Evolutionary conservation across 495 filamentous ascomycete species (phyloP).

Genomic region (Annulohypoxylon stygium): DNA sequence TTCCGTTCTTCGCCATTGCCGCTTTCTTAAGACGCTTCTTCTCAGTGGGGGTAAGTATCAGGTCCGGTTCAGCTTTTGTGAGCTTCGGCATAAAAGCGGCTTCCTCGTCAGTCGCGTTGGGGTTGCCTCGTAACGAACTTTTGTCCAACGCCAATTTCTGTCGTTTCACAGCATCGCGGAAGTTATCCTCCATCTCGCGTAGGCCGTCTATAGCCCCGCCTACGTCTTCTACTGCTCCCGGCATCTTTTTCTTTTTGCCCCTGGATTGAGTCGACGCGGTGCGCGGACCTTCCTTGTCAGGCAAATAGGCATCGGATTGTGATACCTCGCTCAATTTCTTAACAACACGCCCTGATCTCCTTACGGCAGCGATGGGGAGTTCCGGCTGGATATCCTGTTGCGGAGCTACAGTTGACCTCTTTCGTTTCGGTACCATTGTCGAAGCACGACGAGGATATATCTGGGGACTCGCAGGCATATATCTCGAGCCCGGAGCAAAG

Average conservation of each 20-base stretch:
- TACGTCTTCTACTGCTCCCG: neutral
- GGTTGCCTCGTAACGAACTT: slow-evolving; percentile 24
- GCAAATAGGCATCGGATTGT: neutral
- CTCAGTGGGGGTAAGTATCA: slow-evolving; percentile 11
- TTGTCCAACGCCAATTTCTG: slow-evolving; percentile 49
- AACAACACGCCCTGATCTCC: slow-evolving; percentile 43
- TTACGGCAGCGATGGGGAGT: slow-evolving; percentile 1
- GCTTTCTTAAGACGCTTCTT: neutral
- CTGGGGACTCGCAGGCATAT: slow-evolving; percentile 25
- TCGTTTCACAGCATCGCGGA: slow-evolving; percentile 41
- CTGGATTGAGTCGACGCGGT: slow-evolving; percentile 17
- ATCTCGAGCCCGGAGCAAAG: slow-evolving; percentile 14
- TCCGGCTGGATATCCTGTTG: slow-evolving; percentile 6
- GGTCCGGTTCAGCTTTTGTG: slow-evolving; percentile 18
- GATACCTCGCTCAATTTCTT: slow-evolving; percentile 18
- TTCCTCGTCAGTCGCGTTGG: neutral
- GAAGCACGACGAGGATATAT: neutral
- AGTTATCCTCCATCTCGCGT: slow-evolving; percentile 49
- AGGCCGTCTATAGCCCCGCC: slow-evolving; percentile 37
- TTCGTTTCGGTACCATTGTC: slow-evolving; percentile 40
- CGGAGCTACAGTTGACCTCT: slow-evolving; percentile 31
- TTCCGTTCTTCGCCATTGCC: neutral
- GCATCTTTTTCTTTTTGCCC: slow-evolving; percentile 21
- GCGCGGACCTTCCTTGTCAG: neutral
- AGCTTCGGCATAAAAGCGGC: slow-evolving; percentile 28